Evolutionary conservation across 176 grass and related monocot species (phyloP).

Genomic region (Luzula sylvatica): DNA sequence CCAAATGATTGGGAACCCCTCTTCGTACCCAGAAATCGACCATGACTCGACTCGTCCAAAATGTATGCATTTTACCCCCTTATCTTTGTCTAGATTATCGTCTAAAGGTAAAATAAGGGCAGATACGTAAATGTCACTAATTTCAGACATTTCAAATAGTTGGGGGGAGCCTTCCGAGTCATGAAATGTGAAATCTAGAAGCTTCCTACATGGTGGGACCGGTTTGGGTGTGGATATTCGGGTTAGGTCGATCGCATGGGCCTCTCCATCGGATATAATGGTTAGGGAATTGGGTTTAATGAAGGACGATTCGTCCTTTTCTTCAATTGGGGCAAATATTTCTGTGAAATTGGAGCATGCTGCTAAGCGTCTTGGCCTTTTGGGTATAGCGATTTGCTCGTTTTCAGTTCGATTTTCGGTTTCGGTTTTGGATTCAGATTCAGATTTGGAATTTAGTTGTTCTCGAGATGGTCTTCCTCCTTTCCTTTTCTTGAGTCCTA

Average conservation of each 20-base stretch:
- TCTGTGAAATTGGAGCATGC: constrained; percentile 35
- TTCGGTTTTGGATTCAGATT: constrained; percentile 1
- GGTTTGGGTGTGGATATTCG: constrained; percentile 27
- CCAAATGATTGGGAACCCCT: constrained; percentile 36
- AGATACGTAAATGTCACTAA: constrained; percentile 40
- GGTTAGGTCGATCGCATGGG: constrained; percentile 31
- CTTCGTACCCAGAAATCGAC: constrained; percentile 55
- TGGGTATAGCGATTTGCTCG: constrained; percentile 4
- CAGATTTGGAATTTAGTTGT: constrained; percentile 16
- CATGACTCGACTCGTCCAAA: constrained; percentile 44
- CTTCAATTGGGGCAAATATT: constrained; percentile 17
- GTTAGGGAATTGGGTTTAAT: constrained; percentile 18
- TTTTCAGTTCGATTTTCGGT: background rate
- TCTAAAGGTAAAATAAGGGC: constrained; percentile 38
- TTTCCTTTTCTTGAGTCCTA: constrained; percentile 1
- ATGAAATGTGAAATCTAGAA: constrained; percentile 46
- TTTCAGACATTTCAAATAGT: constrained; percentile 45
- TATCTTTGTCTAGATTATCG: constrained; percentile 38
- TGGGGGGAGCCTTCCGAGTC: constrained; percentile 38
- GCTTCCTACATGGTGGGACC: constrained; percentile 32
- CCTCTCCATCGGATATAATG: constrained; percentile 25
- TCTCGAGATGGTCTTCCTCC: background rate
- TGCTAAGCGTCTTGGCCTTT: constrained; percentile 35
- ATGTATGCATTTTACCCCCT: constrained; percentile 35
- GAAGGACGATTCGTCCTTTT: constrained; percentile 3